Conservation (phyloP, 768 basidiomycete species). For the Hysterangium stoloniferum region DNA sequence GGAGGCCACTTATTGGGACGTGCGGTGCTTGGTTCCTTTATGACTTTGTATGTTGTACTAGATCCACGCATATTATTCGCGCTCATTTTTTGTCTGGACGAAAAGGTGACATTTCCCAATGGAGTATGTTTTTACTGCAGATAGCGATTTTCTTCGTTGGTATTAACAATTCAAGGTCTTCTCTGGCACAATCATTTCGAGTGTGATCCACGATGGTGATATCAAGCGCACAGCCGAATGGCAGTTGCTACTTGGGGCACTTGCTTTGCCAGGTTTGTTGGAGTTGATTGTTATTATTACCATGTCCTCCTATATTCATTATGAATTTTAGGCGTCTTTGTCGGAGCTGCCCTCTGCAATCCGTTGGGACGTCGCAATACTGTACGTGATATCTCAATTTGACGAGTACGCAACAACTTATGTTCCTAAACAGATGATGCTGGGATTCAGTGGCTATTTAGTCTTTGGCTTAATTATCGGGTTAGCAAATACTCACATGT, state of each 20-base stretch:
- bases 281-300: slow-evolving; percentile 16
- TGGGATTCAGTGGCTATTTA: slow-evolving; percentile 62
- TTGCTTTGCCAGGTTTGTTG: slow-evolving; percentile 57
- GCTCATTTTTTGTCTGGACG: background rate
- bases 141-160: slow-evolving; percentile 19
- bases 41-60: slow-evolving; percentile 41
- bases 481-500: slow-evolving; percentile 19
- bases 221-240: slow-evolving; percentile 59
- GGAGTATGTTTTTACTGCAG: slow-evolving; percentile 32
- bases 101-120: slow-evolving; percentile 66
- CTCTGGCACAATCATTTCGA: slow-evolving; percentile 56
- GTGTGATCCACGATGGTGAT: slow-evolving; percentile 47
- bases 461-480: slow-evolving; percentile 36
- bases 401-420: slow-evolving; percentile 9
- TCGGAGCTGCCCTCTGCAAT: slow-evolving; percentile 37
- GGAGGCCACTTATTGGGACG: slow-evolving; percentile 62
- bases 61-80: background rate
- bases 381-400: too few relatives aligned
- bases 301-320: slow-evolving; percentile 29
- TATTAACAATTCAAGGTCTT: slow-evolving; percentile 69
- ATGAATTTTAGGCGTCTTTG: slow-evolving; percentile 15
- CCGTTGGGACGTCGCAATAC: slow-evolving; percentile 52
- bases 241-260: slow-evolving; percentile 55
- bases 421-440: slow-evolving; percentile 41
- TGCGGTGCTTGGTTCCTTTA: slow-evolving; percentile 73